These are phyloP conservation scores for Solanum neorickii DNA, from an alignment of 257 asterid species.

Conservation along the genomic window DNA sequence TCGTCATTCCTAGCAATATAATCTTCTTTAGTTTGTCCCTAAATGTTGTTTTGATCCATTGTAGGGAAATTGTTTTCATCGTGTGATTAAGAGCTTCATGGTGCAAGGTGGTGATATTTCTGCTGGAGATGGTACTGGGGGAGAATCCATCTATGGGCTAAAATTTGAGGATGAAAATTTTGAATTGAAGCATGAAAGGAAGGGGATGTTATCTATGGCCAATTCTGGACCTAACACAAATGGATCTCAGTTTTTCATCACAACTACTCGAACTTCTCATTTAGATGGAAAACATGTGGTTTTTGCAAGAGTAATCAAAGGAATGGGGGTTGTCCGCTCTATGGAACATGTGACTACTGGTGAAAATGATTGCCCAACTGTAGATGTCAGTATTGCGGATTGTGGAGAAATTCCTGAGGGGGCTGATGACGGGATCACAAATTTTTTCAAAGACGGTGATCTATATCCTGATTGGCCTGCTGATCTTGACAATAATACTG, in stretches of 20 bases:
- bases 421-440: conserved; percentile 63
- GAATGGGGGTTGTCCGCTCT: conserved; percentile 91
- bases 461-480: conserved; percentile 87
- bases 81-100: conserved; percentile 88
- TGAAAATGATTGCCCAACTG: conserved; percentile 56
- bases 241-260: conserved; percentile 87
- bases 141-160: conserved; percentile 84
- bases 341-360: conserved; percentile 60
- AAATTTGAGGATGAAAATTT: conserved; percentile 89
- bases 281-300: conserved; percentile 88
- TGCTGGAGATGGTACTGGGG: conserved; percentile 92
- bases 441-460: conserved; percentile 86
- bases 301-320: conserved; percentile 83
- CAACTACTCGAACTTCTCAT: conserved; percentile 87
- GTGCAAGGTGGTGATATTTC: conserved; percentile 93
- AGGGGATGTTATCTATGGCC: conserved; percentile 93
- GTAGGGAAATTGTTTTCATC: conserved; percentile 75
- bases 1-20: neutral
- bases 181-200: conserved; percentile 77
- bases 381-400: conserved; percentile 45
- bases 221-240: conserved; percentile 82
- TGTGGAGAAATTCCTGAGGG: conserved; percentile 87
- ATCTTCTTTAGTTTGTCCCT: conserved; percentile 5
- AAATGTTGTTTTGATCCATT: conserved; percentile 6
- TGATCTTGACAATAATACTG: conserved; percentile 55